Base-by-base conservation (phyloP, 805 yeast genomes). In the Yarrowia divulgata region DNA sequence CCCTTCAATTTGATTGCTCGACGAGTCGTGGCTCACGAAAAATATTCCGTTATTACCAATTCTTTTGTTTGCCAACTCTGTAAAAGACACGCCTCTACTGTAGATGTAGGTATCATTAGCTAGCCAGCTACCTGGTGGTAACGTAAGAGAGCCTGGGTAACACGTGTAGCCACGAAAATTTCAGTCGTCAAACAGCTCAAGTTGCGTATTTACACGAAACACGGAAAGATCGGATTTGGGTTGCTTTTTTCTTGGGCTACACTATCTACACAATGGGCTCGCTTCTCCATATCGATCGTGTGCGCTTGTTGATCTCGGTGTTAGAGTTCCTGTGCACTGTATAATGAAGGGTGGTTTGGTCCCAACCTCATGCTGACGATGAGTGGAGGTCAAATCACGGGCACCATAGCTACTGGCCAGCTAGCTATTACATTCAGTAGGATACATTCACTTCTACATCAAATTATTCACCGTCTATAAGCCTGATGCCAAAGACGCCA, bases 321-420 rank as follows among this genome's bases (percentile, higher is more conserved):
- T 54, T 54, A 39, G 60, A 54, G 45, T 54, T 54, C 42, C 29
- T n/a, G 5, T 54, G 58, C 45, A 54, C 60, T 54, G 60, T 54
- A 54, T 54, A 54, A 54, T 23, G 35, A 39, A 54, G 35, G 58
- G 43, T 8, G 10, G 45, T n/a, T 39, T 37, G 14, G 32, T 52
- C 40, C 43, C 43, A 52, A 52, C 42, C 32, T 19, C 58, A 48
- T 12, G 29, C 29, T 23, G 29, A 23, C 2, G 29, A 23, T 23
- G 29, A 23, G 29, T 23, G 29, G 29, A 23, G 7, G 39, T 35
- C 39, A 35, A 5, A 35, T 23, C 29, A 23, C 2, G 29, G 29
- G 29, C 29, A 23, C n/a, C n/a, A n/a, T n/a, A n/a, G n/a, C n/a
- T 23, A 23, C 29, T 23, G 29, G 29, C 2, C 29, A 23, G 29